Base-by-base conservation (phyloP, 148 eudicot genomes). In the Amaranthus hypochondriacus region DNA sequence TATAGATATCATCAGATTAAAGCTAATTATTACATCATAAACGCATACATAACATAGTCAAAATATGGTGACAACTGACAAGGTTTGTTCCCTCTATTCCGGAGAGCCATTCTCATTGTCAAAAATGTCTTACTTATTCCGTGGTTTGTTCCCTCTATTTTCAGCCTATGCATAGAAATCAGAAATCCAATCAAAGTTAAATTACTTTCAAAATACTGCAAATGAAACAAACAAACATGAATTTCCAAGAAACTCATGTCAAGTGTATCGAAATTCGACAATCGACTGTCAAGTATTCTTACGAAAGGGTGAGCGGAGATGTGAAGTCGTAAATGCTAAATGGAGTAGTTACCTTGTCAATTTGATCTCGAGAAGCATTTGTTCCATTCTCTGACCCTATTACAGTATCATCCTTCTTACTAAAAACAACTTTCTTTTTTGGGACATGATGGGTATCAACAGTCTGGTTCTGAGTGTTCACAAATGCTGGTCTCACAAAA, bases 371-470 rank as follows among this genome's bases (percentile, higher is more conserved):
- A 61, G 89, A 88, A 67, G 89, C 91, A 78, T 85, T 86, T 4
- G 92, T 75, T 62, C 92, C 96, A 73, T 90, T 76, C 77, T 92
- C 92, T 0, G 92, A 97, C 48, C 96, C 91, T 54, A 88, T 84
- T 59, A 89, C 80, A 59, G 91, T 84, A 80, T 94, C 97, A 61
- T 94, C 95, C 42, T 78, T 86, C 64, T 89, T 78, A 68, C 78
- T 75, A 79, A 88, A 85, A 18, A 78, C 56, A 47, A 81, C 87
- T 73, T 87, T 87, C 87, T 84, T 92, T 76, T 83, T 72, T 6
- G 93, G 96, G 43, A 87, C 81, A 70, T 88, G 82, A 92, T 90
- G 89, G 46, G 86, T 68, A 83, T 90, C 90, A 64, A 87, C 81
- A 46, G 78, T 75, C 18, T 72, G 80, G 66, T 76, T 79, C 77